Percentiles rank a stretch among this genome's conserved stretches.
Conservation (phyloP, 805 yeast genomes). For the Spathaspora hagerdaliae region DNA sequence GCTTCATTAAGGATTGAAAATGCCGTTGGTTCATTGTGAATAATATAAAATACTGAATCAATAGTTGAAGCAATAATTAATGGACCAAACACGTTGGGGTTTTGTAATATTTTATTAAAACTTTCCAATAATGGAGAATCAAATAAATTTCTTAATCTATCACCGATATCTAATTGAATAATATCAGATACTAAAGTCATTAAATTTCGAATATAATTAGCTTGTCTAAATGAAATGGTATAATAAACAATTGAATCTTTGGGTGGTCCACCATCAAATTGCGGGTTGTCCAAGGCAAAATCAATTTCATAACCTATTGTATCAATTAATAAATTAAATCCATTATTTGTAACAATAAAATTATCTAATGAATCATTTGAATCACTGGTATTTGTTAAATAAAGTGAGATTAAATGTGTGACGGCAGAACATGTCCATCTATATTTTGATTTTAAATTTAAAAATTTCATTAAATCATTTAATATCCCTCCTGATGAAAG, state of each 20-base stretch:
- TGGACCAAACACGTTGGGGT: conserved; percentile 65
- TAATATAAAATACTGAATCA: conserved; percentile 62
- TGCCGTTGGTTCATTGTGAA: conserved; percentile 90
- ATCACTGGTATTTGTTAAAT: conserved; percentile 25
- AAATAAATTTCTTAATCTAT: conserved; percentile 75
- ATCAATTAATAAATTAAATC: conserved; percentile 59
- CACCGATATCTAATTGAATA: conserved; percentile 74
- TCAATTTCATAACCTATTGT: conserved; percentile 61
- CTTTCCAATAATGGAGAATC: conserved; percentile 75
- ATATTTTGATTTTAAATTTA: conserved; percentile 47
- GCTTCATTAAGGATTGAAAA: conserved; percentile 77
- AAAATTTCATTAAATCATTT: conserved; percentile 58
- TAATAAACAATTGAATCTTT: conserved; percentile 47
- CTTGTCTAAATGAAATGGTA: conserved; percentile 55
- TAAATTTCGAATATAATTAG: conserved; percentile 44
- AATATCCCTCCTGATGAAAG: conserved; percentile 75
- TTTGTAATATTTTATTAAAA: conserved; percentile 52
- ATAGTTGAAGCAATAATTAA: conserved; percentile 57
- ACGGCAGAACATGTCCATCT: conserved; percentile 63
- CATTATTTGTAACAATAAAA: conserved; percentile 57
- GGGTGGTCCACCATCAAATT: conserved; percentile 55
- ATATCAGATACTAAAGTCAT: conserved; percentile 62
- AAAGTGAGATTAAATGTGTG: conserved; percentile 50
- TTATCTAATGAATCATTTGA: conserved; percentile 51
- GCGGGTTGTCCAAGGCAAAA: conserved; percentile 58